Evolutionary conservation across 2,329 filamentous ascomycete species (phyloP), one percentile per base, ranked within the genome.

Genomic region (Pseudogymnoascus sp.): DNA sequence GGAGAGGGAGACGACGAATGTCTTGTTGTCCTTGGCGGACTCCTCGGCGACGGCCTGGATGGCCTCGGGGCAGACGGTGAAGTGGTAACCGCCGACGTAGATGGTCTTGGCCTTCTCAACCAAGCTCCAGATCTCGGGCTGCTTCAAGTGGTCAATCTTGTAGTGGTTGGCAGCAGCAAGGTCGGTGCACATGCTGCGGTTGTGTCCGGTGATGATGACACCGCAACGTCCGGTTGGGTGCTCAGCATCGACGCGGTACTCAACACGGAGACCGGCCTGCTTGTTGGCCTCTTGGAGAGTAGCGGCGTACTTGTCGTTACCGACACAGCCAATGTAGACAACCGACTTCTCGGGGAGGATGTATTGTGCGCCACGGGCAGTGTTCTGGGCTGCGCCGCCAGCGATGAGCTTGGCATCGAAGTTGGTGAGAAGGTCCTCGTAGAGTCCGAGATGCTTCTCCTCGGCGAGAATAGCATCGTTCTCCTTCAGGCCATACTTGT

Each of bases 381-480:
- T 96, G 85, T 99, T 99, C 81, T 99, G 95, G 31, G 95, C 95
- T 63, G 95, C 95, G 73, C 95, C 95, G 69, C 95, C 95, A 62
- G 95, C 92, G 74, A 97, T 95, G 75, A 97, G 83, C 80, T 96
- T 96, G 67, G 93, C 93, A 72, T 95, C 86, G 79, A 88, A 91
- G 84, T 95, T 93, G 79, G 90, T 88, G 72, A 97, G 85, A 69
- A 97, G 85, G 74, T 99, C 95, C 75, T 97, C 93, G 78, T 92
- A 99, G 74, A 99, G 84, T 53, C 84, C 85, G 74, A 89, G 82
- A 80, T 99, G 95, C 82, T 96, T 89, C 75, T 91, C 86, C 77
- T 96, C 91, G 63, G 93, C 93, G 66, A 99, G 90, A 76, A 99
- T 97, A 72, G 95, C 95, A 77, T 99, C 93, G 80, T 99, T 96